Evolutionary conservation across 805 yeast species (phyloP), one percentile per base, ranked within the genome.

Genomic region (Spathaspora sp.): DNA sequence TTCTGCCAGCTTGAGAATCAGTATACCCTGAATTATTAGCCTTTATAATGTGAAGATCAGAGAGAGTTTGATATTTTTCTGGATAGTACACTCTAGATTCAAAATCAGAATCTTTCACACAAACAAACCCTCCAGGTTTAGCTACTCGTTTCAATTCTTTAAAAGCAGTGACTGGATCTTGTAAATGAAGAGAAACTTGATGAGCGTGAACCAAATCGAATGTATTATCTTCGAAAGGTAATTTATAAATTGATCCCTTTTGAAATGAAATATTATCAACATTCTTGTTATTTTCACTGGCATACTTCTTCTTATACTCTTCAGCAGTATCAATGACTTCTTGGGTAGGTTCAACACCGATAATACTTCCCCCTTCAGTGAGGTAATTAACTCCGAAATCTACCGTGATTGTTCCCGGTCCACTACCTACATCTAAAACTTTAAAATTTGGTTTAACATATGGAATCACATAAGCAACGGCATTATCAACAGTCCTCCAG

Each of bases 381-480:
- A 66, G 65, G 46, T 67, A 67, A 35, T 60, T 56, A 7, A n/a
- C 40, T 18, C 69, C 70, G 19, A 73, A 52, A 49, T 66, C 76
- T 5, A 55, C 45, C 2, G 75, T 69, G 35, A 74, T 73, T 3
- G 75, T 60, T 0, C 77, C 78, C 3, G 77, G 77, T 0, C 79
- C 79, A 55, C 72, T 65, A 6, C 78, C 78, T 16, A 74, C 74
- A 53, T 74, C 79, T 14, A 74, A 64, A 8, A 73, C 55, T 38
- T 55, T 53, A 35, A 57, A 56, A 14, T 57, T 56, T 7, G 63
- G 57, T 51, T 66, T 59, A 28, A 73, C 44, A 29, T 62, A 55
- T 3, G 66, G 65, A n/a, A 66, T 46, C 48, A 69, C 50, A 51
- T 56, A 66, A 1, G 55, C 57, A 2, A 63, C 56, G 6, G 68